Evolutionary conservation across 345 rosid genomes (phyloP).

Genomic region (Populus tremula): DNA sequence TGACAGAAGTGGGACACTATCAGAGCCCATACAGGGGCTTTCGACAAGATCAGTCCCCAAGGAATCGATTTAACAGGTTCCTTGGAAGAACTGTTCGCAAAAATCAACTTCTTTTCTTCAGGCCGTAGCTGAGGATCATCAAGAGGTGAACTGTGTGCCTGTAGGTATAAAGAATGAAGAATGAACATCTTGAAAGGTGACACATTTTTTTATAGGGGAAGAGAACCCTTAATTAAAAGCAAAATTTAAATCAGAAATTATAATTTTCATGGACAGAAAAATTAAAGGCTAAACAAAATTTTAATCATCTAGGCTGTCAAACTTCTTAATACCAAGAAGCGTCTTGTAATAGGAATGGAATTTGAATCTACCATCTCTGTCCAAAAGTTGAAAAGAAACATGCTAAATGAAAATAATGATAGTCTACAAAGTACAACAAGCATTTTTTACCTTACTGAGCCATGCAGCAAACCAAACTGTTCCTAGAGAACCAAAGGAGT

Average conservation of each 20-base stretch:
- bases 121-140: slow-evolving; percentile 73
- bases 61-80: slow-evolving; percentile 80
- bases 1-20: slow-evolving; percentile 83
- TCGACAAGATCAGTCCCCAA: slow-evolving; percentile 76
- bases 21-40: slow-evolving; percentile 91
- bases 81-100: slow-evolving; percentile 46
- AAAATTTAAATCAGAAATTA: not conserved
- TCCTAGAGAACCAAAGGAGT: slow-evolving; percentile 90
- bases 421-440: not conserved
- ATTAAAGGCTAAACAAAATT: not conserved
- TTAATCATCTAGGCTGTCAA: not conserved
- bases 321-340: not conserved
- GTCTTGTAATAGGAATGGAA: not conserved
- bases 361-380: not conserved
- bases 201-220: not conserved
- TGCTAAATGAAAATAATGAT: not conserved
- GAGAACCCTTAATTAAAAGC: not conserved
- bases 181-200: not conserved
- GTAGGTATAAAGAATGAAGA: slow-evolving; percentile 17
- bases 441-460: slow-evolving; percentile 62
- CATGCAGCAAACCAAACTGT: slow-evolving; percentile 76
- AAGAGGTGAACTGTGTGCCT: slow-evolving; percentile 86
- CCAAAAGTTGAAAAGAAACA: slow-evolving; percentile 10
- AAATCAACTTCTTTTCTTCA: slow-evolving; percentile 62
- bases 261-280: not conserved